phyloP scores from a whole-genome alignment of 192 early-diverging fungal genomes.

The Rhizoclosmatium sp. region DNA sequence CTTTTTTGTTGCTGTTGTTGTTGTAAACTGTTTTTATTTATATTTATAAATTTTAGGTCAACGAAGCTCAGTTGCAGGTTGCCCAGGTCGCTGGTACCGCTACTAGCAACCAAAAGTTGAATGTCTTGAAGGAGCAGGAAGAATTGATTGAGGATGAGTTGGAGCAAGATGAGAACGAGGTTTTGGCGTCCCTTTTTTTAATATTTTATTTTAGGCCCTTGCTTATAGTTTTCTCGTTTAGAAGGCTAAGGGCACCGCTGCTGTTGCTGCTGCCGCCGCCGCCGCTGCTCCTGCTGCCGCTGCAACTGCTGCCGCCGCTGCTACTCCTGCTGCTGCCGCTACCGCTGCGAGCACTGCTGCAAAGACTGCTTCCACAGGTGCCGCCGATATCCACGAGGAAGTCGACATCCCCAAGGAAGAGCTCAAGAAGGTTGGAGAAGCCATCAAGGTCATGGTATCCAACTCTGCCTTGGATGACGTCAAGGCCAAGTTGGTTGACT shows the following conservation, averaged over 20 bases:
- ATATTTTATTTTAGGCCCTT: too few species aligned
- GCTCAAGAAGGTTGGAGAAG: slow-evolving; percentile 53
- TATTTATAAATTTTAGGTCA: slow-evolving; percentile 40
- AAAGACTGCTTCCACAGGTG: slow-evolving; percentile 29
- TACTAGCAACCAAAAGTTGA: slow-evolving; percentile 92
- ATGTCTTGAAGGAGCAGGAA: slow-evolving; percentile 94
- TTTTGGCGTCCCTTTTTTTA: too few species aligned
- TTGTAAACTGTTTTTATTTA: slow-evolving; percentile 10
- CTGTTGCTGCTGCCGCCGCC: slow-evolving; percentile 17
- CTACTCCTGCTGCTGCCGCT: slow-evolving; percentile 3
- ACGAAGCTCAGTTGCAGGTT: slow-evolving; percentile 88
- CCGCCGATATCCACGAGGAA: slow-evolving; percentile 15
- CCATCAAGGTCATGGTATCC: slow-evolving; percentile 55
- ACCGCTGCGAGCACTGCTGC: slow-evolving; percentile 39
- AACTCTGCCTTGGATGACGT: slow-evolving; percentile 57
- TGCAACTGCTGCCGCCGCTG: slow-evolving; percentile 44
- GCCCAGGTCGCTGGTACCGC: slow-evolving; percentile 86
- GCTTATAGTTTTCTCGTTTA: neutral
- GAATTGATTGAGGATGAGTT: slow-evolving; percentile 95
- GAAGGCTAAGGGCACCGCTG: slow-evolving; percentile 27
- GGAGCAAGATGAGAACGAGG: slow-evolving; percentile 72
- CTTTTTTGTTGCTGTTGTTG: slow-evolving; percentile 9
- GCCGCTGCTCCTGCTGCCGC: slow-evolving; percentile 39
- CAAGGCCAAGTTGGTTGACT: slow-evolving; percentile 45
- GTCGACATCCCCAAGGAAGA: slow-evolving; percentile 49